Base-by-base conservation (phyloP, 176 grass and related monocot genomes). In the Zea luxurians region DNA sequence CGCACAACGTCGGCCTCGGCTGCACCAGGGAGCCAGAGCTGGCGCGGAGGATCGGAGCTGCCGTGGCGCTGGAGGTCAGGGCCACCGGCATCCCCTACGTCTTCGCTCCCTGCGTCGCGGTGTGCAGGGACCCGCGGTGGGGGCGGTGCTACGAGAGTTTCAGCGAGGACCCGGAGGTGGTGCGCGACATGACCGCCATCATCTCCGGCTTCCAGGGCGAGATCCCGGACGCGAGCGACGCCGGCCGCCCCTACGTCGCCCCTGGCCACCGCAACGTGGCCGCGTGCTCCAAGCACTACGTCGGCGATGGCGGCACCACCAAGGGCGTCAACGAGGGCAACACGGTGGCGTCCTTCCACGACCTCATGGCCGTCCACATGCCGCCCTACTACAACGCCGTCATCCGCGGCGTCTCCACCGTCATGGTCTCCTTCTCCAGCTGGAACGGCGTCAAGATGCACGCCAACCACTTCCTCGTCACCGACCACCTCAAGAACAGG, bases 391-490 rank as follows among this genome's bases (percentile, higher is more conserved):
- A 82, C 49, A 86, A 79, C 68, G 85, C 90, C 41, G 58, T 97
- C 34, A 71, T 71, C 10, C 82, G 84, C 16, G 88, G 90, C 12
- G 88, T 97, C 41, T 93, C 90, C 18, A 93, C 93, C 4, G 61
- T 97, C 58, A 93, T 97, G 93, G 36, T 88, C 64, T 97, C 93
- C 42, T 97, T 63, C 61, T 83, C 93, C 4, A 93, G 93, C 77
- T 93, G 90, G 90, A 90, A 97, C 20, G 93, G 9, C 70, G 67
- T 78, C 68, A 93, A 91, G 89, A 97, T 97, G 93, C 93, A 97
- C 42, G 80, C 88, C 35, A 93, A 97, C 61, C 88, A 42, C 20
- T 70, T 72, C 48, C 86, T 97, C 47, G 13, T 97, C 76, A 93
- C 93, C 2, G 83, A 78, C 13, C 71, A 83, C 78, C 93, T 97